phyloP scores from a whole-genome alignment of 345 rosid genomes.

The Nasturtium officinale region DNA sequence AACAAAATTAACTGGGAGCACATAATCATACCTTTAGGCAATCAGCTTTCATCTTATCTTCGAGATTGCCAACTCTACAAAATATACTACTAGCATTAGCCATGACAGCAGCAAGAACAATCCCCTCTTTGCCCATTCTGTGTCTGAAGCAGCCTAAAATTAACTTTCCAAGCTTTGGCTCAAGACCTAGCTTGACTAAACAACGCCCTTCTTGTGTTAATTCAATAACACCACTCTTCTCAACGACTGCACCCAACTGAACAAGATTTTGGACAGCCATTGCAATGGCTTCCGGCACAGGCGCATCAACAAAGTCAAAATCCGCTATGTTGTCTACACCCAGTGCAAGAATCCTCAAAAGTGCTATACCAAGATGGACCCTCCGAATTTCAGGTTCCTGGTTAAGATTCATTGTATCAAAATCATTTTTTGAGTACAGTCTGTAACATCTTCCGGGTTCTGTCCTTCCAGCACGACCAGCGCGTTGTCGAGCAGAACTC shows the following conservation, averaged over 20 bases:
- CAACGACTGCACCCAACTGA: slow-evolving; percentile 72
- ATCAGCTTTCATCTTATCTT: slow-evolving; percentile 75
- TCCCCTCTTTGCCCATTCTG: slow-evolving; percentile 75
- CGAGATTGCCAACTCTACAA: slow-evolving; percentile 78
- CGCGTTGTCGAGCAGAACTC: slow-evolving; percentile 88
- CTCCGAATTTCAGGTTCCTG: slow-evolving; percentile 89
- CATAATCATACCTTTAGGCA: slow-evolving; percentile 55
- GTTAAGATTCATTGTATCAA: slow-evolving; percentile 59
- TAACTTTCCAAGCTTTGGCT: slow-evolving; percentile 87
- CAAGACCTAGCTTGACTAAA: slow-evolving; percentile 85
- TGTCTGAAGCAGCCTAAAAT: slow-evolving; percentile 58
- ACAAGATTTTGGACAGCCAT: slow-evolving; percentile 74
- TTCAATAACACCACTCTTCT: slow-evolving; percentile 50
- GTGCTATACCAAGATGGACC: slow-evolving; percentile 92
- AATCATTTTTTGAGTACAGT: slow-evolving; percentile 61
- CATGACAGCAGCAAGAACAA: slow-evolving; percentile 90
- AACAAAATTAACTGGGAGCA: background rate
- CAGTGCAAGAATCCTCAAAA: slow-evolving; percentile 78
- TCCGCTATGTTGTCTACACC: slow-evolving; percentile 58
- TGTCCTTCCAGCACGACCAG: slow-evolving; percentile 98
- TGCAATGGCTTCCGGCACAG: slow-evolving; percentile 64
- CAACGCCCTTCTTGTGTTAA: slow-evolving; percentile 64
- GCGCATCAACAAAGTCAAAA: slow-evolving; percentile 92
- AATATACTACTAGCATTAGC: slow-evolving; percentile 87
- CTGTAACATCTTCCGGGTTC: slow-evolving; percentile 88